phyloP scores from a whole-genome alignment of 441 rosid species.

The Mallotus repandus region DNA sequence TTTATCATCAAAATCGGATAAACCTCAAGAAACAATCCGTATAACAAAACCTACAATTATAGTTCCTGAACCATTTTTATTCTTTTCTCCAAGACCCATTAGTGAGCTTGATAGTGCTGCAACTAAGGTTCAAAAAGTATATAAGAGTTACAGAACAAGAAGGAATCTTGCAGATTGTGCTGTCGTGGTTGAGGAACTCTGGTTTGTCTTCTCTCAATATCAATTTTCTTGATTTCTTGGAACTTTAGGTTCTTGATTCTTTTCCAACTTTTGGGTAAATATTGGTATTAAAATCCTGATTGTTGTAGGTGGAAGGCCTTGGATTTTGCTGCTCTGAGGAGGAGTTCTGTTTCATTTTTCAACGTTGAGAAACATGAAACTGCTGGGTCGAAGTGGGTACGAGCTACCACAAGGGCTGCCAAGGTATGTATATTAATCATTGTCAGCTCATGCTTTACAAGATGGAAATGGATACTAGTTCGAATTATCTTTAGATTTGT shows the following conservation, averaged over 20 bases:
- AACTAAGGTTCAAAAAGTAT: slow-evolving; percentile 57
- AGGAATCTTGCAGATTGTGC: slow-evolving; percentile 74
- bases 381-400: slow-evolving; percentile 64
- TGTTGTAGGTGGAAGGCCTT: slow-evolving; percentile 77
- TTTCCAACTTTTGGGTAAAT: not conserved
- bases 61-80: slow-evolving; percentile 37
- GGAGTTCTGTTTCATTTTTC: slow-evolving; percentile 66
- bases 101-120: slow-evolving; percentile 66
- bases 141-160: slow-evolving; percentile 64
- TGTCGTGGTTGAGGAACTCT: slow-evolving; percentile 60
- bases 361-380: slow-evolving; percentile 64
- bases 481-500: not conserved
- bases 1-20: not conserved
- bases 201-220: slow-evolving; percentile 36
- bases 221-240: not conserved
- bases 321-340: slow-evolving; percentile 66
- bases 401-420: slow-evolving; percentile 73
- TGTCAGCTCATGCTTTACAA: not conserved
- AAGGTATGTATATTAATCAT: slow-evolving; percentile 40
- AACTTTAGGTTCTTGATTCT: not conserved
- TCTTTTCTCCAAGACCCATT: slow-evolving; percentile 49
- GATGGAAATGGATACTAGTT: not conserved
- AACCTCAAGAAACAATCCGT: slow-evolving; percentile 14
- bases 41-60: slow-evolving; percentile 30
- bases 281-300: not conserved